Percentiles rank a stretch among this genome's conserved stretches.
Evolutionary conservation across 2,329 filamentous ascomycete genomes (phyloP).

Genomic region (Ampelomyces quisqualis): DNA sequence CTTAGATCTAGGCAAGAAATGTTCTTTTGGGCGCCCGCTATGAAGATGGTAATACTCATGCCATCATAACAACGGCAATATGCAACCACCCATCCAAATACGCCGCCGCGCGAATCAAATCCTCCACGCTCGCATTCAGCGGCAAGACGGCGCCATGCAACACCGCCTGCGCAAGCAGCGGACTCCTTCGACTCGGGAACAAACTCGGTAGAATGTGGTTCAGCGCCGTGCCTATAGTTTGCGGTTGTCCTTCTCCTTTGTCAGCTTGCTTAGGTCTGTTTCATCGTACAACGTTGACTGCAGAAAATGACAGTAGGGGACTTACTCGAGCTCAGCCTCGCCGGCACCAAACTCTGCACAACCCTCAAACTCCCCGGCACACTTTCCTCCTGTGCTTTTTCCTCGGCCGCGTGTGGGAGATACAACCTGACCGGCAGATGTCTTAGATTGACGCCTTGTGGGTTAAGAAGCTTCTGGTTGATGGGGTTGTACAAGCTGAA

Average conservation of each 20-base stretch:
- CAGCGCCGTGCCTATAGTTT: conserved; percentile 76
- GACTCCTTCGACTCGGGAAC: conserved; percentile 83
- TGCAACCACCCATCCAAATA: conserved; percentile 94
- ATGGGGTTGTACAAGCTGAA: conserved; percentile 70
- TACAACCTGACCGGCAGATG: conserved; percentile 89
- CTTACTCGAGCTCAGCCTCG: conserved; percentile 47
- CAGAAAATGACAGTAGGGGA: background rate
- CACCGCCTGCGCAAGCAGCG: conserved; percentile 79
- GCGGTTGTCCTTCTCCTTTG: conserved; percentile 50
- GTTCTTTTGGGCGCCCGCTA: no score
- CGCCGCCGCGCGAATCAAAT: conserved; percentile 76
- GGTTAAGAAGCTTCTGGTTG: conserved; percentile 73
- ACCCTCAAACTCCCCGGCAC: conserved; percentile 48
- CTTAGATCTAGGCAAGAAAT: no score
- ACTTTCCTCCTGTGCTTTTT: conserved; percentile 26
- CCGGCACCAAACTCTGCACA: conserved; percentile 72
- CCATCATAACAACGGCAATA: conserved; percentile 73
- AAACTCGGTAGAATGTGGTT: conserved; percentile 73
- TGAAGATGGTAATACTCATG: no score
- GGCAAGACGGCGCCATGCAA: conserved; percentile 84
- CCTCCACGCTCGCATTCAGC: conserved; percentile 75
- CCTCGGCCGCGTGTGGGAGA: conserved; percentile 55
- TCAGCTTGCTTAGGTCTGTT: conserved; percentile 14
- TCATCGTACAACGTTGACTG: conserved; percentile 1
- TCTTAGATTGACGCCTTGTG: conserved; percentile 65